Evolutionary conservation across 768 basidiomycete species (phyloP), one percentile per base, ranked within the genome.

Genomic region (Hygrophoropsis aurantiaca): DNA sequence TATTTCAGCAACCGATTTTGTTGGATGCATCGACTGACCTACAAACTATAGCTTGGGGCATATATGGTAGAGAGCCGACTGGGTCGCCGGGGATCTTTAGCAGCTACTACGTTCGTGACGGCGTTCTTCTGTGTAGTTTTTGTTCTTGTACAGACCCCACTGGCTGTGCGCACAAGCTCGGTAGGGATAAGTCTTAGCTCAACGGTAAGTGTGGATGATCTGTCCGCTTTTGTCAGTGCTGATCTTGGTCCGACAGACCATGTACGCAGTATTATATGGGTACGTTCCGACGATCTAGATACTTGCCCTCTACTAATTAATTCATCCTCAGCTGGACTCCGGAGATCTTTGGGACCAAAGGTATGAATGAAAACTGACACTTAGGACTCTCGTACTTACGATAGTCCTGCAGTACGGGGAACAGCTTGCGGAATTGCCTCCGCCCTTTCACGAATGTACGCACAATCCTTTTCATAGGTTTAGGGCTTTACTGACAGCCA

Each of bases 211-310:
- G 6, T 33, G 2, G 3, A 9, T 43, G 8, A 35, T 34, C 10
- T 23, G 23, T 15, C 15, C 13, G 9, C 19, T 7, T 44, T 21
- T 26, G 48, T 40, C 15, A 9, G 36, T 42, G 2, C 42, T 5
- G 36, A 20, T 8, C 23, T 38, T 30, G 36, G 26, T n/a, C 16
- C 26, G 25, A 21, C 53, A 87, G 84, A 75, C 85, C 2, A 90
- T 90, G 90, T 91, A 86, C 79, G 87, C 90, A 10, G 84, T 92
- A n/a, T 56, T 91, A 42, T 91, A 91, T 55, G 88, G 89, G 67
- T 68, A 45, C 44, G 48, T 23, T 19, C 45, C 13, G 11, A 8
- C 10, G 2, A 39, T 25, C 33, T 21, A 42, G 59, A 44, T 21
- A 5, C 36, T 21, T 33, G n/a, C 18, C 4, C n/a, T 20, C 26